phyloP scores from a whole-genome alignment of 306 rosid species.

The Rubus idaeus region DNA sequence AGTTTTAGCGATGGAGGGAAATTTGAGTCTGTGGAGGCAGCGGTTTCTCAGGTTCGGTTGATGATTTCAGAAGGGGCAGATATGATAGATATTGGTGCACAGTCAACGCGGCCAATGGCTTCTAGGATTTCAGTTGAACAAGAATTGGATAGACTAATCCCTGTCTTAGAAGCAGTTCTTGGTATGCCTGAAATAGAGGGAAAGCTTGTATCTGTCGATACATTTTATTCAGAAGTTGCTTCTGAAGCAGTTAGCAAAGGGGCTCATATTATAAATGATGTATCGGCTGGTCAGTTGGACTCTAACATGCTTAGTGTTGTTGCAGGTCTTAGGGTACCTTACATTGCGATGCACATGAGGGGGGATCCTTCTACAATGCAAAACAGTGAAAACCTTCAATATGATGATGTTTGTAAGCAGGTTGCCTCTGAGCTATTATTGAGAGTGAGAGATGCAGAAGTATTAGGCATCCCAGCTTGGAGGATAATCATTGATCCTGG shows the following conservation, averaged over 20 bases:
- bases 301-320: constrained; percentile 67
- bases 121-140: constrained; percentile 62
- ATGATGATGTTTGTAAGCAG: constrained; percentile 67
- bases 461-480: constrained; percentile 85
- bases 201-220: constrained; percentile 81
- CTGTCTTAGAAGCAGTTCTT: constrained; percentile 70
- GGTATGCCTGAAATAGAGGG: constrained; percentile 72
- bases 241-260: constrained; percentile 77
- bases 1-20: constrained; percentile 91
- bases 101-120: constrained; percentile 83
- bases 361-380: constrained; percentile 89
- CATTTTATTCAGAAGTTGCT: constrained; percentile 82
- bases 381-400: constrained; percentile 59
- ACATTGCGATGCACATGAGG: constrained; percentile 93
- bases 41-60: constrained; percentile 67
- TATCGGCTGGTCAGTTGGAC: constrained; percentile 74
- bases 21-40: constrained; percentile 57
- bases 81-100: constrained; percentile 89
- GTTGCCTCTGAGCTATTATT: constrained; percentile 65
- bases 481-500: constrained; percentile 87
- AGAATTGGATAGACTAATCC: constrained; percentile 69
- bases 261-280: constrained; percentile 79
- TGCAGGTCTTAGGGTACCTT: constrained; percentile 82
- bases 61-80: constrained; percentile 88
- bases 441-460: constrained; percentile 62